Evolutionary conservation across 495 filamentous ascomycete species (phyloP).

Genomic region (Tuber aestivum): DNA sequence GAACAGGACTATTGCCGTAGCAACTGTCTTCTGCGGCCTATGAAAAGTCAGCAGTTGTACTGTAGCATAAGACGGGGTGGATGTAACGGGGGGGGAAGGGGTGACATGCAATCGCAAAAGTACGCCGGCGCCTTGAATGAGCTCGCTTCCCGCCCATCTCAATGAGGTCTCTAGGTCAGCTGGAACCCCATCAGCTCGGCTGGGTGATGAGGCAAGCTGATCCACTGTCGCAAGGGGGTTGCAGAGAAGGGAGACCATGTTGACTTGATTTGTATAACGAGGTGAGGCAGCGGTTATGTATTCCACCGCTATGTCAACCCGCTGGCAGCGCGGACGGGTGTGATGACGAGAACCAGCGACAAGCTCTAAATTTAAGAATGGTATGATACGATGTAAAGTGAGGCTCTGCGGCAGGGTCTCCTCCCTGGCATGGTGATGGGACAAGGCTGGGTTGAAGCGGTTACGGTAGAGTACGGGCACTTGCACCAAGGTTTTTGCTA

Average conservation of each 20-base stretch:
- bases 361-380: not conserved
- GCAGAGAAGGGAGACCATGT: conserved; percentile 55
- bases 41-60: conserved; percentile 8
- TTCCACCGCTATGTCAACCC: not conserved
- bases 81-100: not conserved
- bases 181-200: conserved; percentile 64
- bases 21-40: conserved; percentile 74
- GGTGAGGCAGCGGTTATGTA: not conserved
- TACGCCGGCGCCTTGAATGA: conserved; percentile 84
- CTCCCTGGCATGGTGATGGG: not conserved
- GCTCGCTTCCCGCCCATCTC: conserved; percentile 60
- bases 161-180: conserved; percentile 69
- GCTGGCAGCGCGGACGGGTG: not conserved
- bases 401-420: not conserved
- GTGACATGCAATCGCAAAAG: conserved; percentile 58
- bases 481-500: not conserved
- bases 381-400: not conserved
- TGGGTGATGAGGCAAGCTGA: conserved; percentile 67
- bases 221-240: conserved; percentile 81
- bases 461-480: too few species aligned
- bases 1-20: conserved; percentile 80
- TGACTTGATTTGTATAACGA: not conserved
- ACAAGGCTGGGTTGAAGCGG: not conserved
- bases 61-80: not conserved
- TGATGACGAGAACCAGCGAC: not conserved